Percentiles rank a stretch among this genome's conserved stretches.
Conservation (phyloP, 768 basidiomycete species). For the Phaeolepiota aurea region DNA sequence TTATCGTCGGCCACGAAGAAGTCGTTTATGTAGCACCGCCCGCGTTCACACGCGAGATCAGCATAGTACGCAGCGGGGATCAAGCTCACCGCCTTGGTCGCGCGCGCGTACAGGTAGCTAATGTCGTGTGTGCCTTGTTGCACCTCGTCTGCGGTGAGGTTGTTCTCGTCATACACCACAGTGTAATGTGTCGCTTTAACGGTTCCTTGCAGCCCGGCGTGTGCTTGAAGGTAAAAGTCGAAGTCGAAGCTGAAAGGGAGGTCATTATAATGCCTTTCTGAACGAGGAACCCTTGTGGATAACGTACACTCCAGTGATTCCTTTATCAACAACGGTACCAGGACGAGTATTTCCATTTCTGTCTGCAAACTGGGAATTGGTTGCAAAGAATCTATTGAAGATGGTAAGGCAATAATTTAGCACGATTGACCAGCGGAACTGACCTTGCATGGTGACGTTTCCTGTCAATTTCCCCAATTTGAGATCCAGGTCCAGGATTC, state of each 20-base stretch:
- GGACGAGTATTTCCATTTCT: conserved; percentile 71
- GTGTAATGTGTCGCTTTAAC: conserved; percentile 74
- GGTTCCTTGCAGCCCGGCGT: conserved; percentile 64
- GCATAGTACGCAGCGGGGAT: conserved; percentile 78
- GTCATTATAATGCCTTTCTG: conserved; percentile 1
- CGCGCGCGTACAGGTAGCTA: conserved; percentile 73
- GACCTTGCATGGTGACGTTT: conserved; percentile 63
- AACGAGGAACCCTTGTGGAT: not conserved
- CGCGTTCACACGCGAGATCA: conserved; percentile 77
- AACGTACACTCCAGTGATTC: conserved; percentile 60
- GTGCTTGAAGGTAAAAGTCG: conserved; percentile 67
- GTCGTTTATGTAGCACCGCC: conserved; percentile 67
- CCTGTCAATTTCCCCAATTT: conserved; percentile 12
- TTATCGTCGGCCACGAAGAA: conserved; percentile 49
- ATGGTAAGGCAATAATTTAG: not conserved
- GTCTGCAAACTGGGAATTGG: conserved; percentile 38
- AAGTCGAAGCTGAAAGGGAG: conserved; percentile 44
- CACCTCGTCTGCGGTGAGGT: conserved; percentile 58
- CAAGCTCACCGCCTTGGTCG: conserved; percentile 78
- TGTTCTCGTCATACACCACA: conserved; percentile 72
- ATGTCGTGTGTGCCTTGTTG: conserved; percentile 65
- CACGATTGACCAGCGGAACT: conserved; percentile 11
- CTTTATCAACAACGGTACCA: conserved; percentile 76
- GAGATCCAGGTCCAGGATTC: not conserved
- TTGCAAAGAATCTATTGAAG: conserved; percentile 46